Conservation (phyloP, 1,284 basidiomycete genomes). For the Melampsora allii-populina region DNA sequence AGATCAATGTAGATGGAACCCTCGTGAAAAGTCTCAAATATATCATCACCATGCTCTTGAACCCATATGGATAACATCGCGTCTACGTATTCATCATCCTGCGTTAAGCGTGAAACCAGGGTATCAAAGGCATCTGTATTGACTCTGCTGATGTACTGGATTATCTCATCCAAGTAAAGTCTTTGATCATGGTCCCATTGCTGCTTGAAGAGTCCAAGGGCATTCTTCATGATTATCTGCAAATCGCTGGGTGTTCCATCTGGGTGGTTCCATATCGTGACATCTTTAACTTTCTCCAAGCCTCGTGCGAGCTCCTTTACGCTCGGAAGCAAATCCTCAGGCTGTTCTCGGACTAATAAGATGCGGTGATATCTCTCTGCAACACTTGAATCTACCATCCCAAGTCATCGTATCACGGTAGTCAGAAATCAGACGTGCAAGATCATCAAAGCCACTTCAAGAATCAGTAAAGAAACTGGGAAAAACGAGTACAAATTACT, state of each 20-base stretch:
- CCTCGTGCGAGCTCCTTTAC: background rate
- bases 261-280: conserved; percentile 1
- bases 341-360: conserved; percentile 2
- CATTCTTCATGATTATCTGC: background rate
- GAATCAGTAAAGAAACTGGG: background rate
- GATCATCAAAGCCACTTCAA: too few relatives aligned
- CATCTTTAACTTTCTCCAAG: background rate
- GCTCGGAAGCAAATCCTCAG: background rate
- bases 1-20: background rate
- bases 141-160: background rate
- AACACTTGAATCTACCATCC: background rate
- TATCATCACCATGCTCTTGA: background rate
- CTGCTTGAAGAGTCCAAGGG: background rate
- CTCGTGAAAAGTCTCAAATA: background rate
- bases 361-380: conserved; percentile 4
- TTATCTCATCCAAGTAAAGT: background rate
- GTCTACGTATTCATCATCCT: background rate
- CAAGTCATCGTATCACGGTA: too few relatives aligned
- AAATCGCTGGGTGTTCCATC: background rate
- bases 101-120: background rate
- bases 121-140: background rate
- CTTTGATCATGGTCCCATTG: background rate
- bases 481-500: background rate
- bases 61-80: background rate
- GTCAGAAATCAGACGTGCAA: too few relatives aligned